Base-by-base conservation (phyloP, 495 filamentous ascomycete genomes). In the Talaromyces stipitatus region DNA sequence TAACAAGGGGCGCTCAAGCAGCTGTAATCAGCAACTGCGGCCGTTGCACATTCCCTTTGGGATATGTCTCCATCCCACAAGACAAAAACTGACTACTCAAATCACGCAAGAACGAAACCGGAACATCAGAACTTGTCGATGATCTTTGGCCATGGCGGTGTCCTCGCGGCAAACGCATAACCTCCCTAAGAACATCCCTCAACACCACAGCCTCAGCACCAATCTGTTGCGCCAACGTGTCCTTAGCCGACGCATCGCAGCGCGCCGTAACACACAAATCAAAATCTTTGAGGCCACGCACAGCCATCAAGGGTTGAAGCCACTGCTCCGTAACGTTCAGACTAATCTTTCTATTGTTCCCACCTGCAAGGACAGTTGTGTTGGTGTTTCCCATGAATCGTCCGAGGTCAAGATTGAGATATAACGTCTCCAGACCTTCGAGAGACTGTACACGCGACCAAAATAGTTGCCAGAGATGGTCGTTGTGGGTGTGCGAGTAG, bases 401-500 rank as follows among this genome's bases (percentile, higher is more conserved):
- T 3, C 73, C 73, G 6, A 76, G 52, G 43, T 76, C 73, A 38
- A 76, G 56, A 50, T 61, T 66, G 11, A 76, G 55, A 4, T 52
- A 47, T 14, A 76, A 33, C 10, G 58, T 59, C 24, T 52, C 10
- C 22, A 76, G 62, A 0, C 55, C 52, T 0, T 36, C 33, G n/a
- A 74, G 55, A 0, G 58, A 36, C 0, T 65, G 61, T 0, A 73
- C 65, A 5, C 61, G 53, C 0, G 45, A 53, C 73, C 73, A 76
- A 59, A 76, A 74, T 27, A 60, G 33, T 5, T 51, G 33, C 73
- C 73, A 76, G 16, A 76, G 61, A 14, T 52, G 58, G 57, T 74
- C 70, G 54, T 69, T 72, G 56, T 76, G 73, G 7, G 73, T 76
- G 56, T 76, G 69, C 3, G 66, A 61, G 62, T 70, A 74, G 30